These are phyloP conservation scores for Pseudogymnoascus sp. DNA, from an alignment of 2,329 filamentous ascomycete genomes.

Conservation along the genomic window DNA sequence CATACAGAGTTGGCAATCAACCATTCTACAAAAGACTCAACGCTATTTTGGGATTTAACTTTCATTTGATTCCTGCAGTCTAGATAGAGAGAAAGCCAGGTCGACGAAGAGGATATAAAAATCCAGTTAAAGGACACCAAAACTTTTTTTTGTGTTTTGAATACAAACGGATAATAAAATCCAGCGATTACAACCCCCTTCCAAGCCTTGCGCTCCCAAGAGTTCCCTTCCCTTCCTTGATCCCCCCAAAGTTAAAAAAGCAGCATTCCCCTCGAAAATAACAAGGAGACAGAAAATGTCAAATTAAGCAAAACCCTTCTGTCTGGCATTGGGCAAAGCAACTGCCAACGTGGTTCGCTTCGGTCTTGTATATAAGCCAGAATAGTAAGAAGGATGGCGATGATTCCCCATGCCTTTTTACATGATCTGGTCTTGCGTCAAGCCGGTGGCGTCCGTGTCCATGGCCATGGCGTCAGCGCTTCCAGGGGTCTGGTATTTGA, in stretches of 20 bases:
- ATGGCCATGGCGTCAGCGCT: conserved; percentile 56
- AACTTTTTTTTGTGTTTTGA: neutral
- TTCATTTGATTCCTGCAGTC: conserved; percentile 5
- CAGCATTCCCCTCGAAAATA: neutral
- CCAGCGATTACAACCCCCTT: conserved; percentile 3
- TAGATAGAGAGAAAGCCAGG: neutral
- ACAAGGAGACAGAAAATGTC: neutral
- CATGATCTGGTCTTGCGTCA: conserved; percentile 99
- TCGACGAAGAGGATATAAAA: neutral
- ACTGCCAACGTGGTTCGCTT: neutral
- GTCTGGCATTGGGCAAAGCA: neutral
- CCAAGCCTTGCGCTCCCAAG: conserved; percentile 4
- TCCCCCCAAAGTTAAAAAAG: neutral
- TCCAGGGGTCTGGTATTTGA: conserved; percentile 75
- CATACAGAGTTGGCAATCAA: neutral
- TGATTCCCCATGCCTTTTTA: conserved; percentile 33
- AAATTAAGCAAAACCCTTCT: neutral
- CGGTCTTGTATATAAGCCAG: neutral
- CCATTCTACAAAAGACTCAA: too few relatives aligned
- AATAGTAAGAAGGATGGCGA: neutral
- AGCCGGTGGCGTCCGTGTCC: conserved; percentile 70
- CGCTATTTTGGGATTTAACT: neutral
- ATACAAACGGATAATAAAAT: neutral
- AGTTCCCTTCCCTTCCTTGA: neutral
- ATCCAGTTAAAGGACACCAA: neutral